phyloP scores from a whole-genome alignment of 169 alveolate genomes.

The Plasmodium chabaudi region DNA sequence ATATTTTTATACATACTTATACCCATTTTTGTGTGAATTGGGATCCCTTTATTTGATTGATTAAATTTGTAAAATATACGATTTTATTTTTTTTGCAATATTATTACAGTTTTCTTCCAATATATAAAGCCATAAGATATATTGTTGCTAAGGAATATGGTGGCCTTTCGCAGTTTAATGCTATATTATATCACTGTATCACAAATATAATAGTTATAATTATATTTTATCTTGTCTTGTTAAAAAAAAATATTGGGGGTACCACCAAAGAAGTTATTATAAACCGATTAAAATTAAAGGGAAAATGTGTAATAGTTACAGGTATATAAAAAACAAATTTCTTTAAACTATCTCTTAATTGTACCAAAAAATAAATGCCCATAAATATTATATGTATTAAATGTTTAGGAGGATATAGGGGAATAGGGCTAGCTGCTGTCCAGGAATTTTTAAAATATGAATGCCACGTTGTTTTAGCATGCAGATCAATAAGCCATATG shows the following conservation, averaged over 20 bases:
- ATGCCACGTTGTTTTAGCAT: constrained; percentile 62
- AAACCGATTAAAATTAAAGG: constrained; percentile 21
- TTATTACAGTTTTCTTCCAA: constrained; percentile 59
- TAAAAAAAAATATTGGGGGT: constrained; percentile 48
- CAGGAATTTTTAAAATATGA: constrained; percentile 41
- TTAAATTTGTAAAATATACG: not conserved
- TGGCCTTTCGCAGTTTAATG: constrained; percentile 4
- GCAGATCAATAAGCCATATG: constrained; percentile 42
- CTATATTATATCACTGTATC: constrained; percentile 27
- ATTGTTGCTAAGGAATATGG: constrained; percentile 12
- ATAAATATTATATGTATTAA: too few relatives aligned
- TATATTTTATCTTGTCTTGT: constrained; percentile 14
- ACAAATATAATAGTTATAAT: constrained; percentile 35
- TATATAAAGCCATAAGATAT: constrained; percentile 24
- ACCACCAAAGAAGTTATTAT: constrained; percentile 17
- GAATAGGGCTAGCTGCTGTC: constrained; percentile 73
- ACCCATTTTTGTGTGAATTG: not conserved
- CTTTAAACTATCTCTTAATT: not conserved
- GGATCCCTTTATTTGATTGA: not conserved
- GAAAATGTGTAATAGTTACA: constrained; percentile 59
- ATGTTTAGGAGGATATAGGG: constrained; percentile 53
- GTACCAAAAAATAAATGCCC: not conserved
- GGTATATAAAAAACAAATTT: constrained; percentile 8
- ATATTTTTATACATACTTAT: not conserved
- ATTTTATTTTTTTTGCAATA: not conserved